Conservation (phyloP, 2,329 filamentous ascomycete species). For the Penicillium brasilianum region DNA sequence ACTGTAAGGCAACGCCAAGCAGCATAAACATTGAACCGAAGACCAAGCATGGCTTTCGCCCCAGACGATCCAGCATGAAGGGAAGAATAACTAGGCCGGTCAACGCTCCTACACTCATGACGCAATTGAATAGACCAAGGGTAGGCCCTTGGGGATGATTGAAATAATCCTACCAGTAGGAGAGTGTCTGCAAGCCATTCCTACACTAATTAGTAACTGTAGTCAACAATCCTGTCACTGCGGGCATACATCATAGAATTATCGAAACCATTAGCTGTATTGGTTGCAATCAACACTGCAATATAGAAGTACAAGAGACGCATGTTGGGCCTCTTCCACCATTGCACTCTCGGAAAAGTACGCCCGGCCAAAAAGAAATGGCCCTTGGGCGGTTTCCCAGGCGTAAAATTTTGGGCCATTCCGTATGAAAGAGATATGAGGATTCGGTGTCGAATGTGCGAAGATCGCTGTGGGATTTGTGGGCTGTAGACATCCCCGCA, state of each 20-base stretch:
- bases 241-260: slow-evolving; percentile 50
- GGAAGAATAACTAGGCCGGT: slow-evolving; percentile 55
- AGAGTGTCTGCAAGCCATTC: slow-evolving; percentile 54
- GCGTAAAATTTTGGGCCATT: background rate
- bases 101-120: slow-evolving; percentile 57
- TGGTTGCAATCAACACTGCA: slow-evolving; percentile 28
- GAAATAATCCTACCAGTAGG: slow-evolving; percentile 50
- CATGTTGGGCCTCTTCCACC: slow-evolving; percentile 33
- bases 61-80: slow-evolving; percentile 55
- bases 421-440: background rate
- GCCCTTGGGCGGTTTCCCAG: slow-evolving; percentile 14
- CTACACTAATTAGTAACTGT: background rate
- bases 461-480: background rate
- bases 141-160: slow-evolving; percentile 39
- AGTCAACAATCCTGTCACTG: too few relatives aligned
- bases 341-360: slow-evolving; percentile 32
- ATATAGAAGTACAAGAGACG: slow-evolving; percentile 31
- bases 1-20: slow-evolving; percentile 37
- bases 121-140: slow-evolving; percentile 53
- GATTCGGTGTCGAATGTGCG: background rate
- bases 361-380: slow-evolving; percentile 24
- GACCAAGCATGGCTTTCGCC: slow-evolving; percentile 54
- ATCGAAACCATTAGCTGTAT: slow-evolving; percentile 55
- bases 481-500: background rate
- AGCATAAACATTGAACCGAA: slow-evolving; percentile 40